Conservation (phyloP, 495 filamentous ascomycete genomes). For the Penicillium alfredii region DNA sequence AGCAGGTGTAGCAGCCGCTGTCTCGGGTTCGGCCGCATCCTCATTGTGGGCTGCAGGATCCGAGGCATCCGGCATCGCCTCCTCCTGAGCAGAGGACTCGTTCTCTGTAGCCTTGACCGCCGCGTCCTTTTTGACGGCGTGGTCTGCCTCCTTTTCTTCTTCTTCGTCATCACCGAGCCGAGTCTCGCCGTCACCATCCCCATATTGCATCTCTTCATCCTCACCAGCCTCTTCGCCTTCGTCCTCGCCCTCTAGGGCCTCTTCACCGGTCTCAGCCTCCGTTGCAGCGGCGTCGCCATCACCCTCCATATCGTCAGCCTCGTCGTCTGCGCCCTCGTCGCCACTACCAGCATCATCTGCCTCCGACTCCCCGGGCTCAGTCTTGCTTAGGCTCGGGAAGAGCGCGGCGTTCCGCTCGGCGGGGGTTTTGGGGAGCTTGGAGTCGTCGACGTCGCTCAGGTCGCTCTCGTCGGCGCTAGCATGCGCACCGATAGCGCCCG, state of each 20-base stretch:
- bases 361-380: conserved; percentile 23
- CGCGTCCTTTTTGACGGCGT: conserved; percentile 8
- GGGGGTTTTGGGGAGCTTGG: conserved; percentile 39
- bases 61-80: background rate
- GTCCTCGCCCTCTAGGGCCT: conserved; percentile 15
- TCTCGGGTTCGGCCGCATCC: conserved; percentile 9
- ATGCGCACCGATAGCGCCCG: conserved; percentile 43
- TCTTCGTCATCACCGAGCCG: conserved; percentile 15
- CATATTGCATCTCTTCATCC: conserved; percentile 19
- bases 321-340: conserved; percentile 18
- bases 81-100: conserved; percentile 14
- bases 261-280: conserved; percentile 16
- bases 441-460: conserved; percentile 61
- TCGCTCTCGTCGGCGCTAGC: conserved; percentile 79
- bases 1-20: conserved; percentile 16
- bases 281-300: conserved; percentile 2
- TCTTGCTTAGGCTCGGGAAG: conserved; percentile 34
- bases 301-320: conserved; percentile 12
- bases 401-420: conserved; percentile 22
- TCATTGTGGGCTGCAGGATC: conserved; percentile 5
- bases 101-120: conserved; percentile 10
- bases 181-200: conserved; percentile 9
- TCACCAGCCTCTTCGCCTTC: conserved; percentile 20
- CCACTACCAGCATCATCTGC: conserved; percentile 24
- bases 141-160: conserved; percentile 20